These are phyloP conservation scores for Alternaria sp. DNA, from an alignment of 2,329 filamentous ascomycete genomes.

Conservation along the genomic window DNA sequence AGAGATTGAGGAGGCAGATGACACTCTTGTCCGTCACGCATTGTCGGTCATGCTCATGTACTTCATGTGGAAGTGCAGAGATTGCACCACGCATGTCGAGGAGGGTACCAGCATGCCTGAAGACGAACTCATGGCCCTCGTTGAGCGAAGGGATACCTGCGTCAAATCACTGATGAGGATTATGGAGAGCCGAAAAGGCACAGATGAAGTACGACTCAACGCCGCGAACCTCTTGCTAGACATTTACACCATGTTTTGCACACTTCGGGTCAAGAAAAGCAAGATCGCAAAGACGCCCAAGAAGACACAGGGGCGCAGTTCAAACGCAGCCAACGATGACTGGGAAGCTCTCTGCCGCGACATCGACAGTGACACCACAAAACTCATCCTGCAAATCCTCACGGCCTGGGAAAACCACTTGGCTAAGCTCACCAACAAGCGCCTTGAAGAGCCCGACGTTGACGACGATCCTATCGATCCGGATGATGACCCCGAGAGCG, in stretches of 20 bases:
- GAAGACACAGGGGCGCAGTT: constrained; percentile 34
- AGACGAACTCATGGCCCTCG: constrained; percentile 66
- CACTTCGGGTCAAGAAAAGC: constrained; percentile 64
- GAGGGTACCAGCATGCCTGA: constrained; percentile 60
- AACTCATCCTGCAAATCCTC: constrained; percentile 78
- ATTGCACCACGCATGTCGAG: constrained; percentile 53
- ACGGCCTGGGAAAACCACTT: constrained; percentile 76
- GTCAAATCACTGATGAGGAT: constrained; percentile 59
- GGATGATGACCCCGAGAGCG: constrained; percentile 68
- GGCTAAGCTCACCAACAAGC: constrained; percentile 47
- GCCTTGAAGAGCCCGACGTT: constrained; percentile 60
- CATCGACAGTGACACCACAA: constrained; percentile 68
- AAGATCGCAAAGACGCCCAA: constrained; percentile 44
- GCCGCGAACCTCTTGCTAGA: constrained; percentile 82
- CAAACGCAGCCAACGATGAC: constrained; percentile 54
- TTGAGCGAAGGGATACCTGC: constrained; percentile 62
- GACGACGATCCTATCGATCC: constrained; percentile 77
- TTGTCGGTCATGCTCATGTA: constrained; percentile 84
- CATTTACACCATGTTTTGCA: constrained; percentile 79
- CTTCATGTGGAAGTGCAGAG: constrained; percentile 90
- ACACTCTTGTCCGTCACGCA: constrained; percentile 77
- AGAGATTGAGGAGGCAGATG: constrained; percentile 78
- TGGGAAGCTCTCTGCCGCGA: constrained; percentile 71
- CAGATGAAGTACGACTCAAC: constrained; percentile 80
- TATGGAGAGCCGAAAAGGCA: constrained; percentile 63